Base-by-base conservation (phyloP, 2,329 filamentous ascomycete species). In the Penicillium sp. region DNA sequence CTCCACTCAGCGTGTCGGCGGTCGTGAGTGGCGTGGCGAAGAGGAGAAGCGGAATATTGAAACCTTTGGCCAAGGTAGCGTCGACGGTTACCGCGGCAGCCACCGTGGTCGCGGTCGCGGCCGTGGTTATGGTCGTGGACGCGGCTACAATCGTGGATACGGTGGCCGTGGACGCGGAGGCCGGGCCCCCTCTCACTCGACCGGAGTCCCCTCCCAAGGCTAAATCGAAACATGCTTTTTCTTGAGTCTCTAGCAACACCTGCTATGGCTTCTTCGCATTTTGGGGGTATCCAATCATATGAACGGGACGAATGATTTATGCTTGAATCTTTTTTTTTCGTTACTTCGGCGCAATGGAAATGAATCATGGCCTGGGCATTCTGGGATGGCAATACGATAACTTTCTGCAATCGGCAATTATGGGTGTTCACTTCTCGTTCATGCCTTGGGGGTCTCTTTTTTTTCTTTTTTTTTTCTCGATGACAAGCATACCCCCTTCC, bases 21-120 rank as follows among this genome's bases (percentile, higher is more conserved):
- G 88, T 20, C 81, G 86, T 33, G 88, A 94, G 64, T 94, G 93
- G 81, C 83, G 93, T 38, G 84, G 83, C 26, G 89, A 97, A 65
- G 93, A 97, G 64, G 87, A 94, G 63, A 88, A 84, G 65, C 89
- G 88, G 71, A 97, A 97, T 63, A 86, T 98, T 60, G 93, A 98
- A 70, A 98, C 93, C 0, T 98, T 98, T 54, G 93, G 93, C 7
- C 90, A 97, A 65, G 90, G 90, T 37, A 96, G 89, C 54, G 90
- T 98, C 15, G 93, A 98, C 46, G 84, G 86, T 49, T 93, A 83
- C 67, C 83, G 89, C 36, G 87, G 88, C 19, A 79, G 88, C 29
- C 86, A 86, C 23, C 82, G 89, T 41, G 86, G 87, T 15, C 79
- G 85, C 48, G 68, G 71, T 27, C 59, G 55, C 48, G 74, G 76